Evolutionary conservation across 2,329 filamentous ascomycete species (phyloP).

Genomic region (Myriosclerotinia scirpicola): DNA sequence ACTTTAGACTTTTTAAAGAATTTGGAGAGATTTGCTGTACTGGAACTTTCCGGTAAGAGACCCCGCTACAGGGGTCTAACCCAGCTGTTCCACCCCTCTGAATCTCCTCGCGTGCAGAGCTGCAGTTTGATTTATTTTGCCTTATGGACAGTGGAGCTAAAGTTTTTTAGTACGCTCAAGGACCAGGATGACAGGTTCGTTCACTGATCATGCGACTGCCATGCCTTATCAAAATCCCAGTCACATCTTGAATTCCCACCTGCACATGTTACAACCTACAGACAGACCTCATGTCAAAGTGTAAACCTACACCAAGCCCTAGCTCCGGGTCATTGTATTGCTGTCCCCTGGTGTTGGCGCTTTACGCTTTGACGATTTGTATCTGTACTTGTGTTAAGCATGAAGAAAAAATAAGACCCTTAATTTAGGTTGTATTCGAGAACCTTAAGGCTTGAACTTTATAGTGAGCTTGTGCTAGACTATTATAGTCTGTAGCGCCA

Average conservation of each 20-base stretch:
- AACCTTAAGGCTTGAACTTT: neutral
- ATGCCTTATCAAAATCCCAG: conserved; percentile 9
- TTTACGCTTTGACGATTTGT: neutral
- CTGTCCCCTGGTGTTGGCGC: neutral
- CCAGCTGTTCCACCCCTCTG: too few species aligned
- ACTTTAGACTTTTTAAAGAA: too few species aligned
- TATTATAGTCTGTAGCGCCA: neutral
- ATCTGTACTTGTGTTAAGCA: neutral
- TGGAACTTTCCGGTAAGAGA: too few species aligned
- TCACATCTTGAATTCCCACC: neutral
- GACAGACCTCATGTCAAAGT: neutral
- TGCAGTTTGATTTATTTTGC: conserved; percentile 16
- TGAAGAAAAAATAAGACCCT: conserved; percentile 8
- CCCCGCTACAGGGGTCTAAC: too few species aligned
- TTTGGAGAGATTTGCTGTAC: too few species aligned
- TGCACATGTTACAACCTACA: conserved; percentile 3
- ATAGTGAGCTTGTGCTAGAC: neutral
- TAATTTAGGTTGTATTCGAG: neutral
- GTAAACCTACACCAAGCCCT: neutral
- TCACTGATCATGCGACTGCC: conserved; percentile 19
- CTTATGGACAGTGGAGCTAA: conserved; percentile 15
- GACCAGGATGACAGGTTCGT: conserved; percentile 19
- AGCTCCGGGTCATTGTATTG: neutral
- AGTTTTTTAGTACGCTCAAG: conserved; percentile 8
- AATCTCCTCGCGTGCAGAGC: conserved; percentile 6